Evolutionary conservation across 169 alveolate species (phyloP).

Genomic region (Plasmodium vinckei): DNA sequence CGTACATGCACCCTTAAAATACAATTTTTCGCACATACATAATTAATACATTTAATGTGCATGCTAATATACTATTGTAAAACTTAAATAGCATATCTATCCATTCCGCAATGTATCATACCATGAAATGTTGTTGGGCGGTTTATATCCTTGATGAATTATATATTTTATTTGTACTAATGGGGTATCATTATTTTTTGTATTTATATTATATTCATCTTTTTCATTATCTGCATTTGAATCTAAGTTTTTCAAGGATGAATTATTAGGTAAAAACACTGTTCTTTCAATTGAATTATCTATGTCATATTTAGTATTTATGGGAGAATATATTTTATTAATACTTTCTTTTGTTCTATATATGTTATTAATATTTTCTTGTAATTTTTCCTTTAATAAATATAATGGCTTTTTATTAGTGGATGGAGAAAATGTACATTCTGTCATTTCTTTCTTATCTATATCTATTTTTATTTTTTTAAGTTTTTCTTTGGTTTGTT

Average conservation of each 20-base stretch:
- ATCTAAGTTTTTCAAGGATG: neutral
- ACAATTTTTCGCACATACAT: too few relatives aligned
- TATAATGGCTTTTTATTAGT: constrained; percentile 25
- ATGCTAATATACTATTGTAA: too few relatives aligned
- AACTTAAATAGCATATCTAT: too few relatives aligned
- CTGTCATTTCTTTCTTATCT: constrained; percentile 65
- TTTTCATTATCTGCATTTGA: neutral
- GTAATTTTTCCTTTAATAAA: constrained; percentile 40
- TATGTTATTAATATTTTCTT: constrained; percentile 5
- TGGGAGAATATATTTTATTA: constrained; percentile 4
- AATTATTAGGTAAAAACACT: constrained; percentile 22
- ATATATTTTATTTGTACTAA: constrained; percentile 47
- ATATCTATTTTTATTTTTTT: constrained; percentile 24
- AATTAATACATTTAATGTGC: too few relatives aligned
- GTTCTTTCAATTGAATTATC: constrained; percentile 72
- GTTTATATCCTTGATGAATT: constrained; percentile 58
- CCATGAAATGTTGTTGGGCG: constrained; percentile 58
- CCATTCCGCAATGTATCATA: constrained; percentile 43
- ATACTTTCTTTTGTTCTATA: neutral
- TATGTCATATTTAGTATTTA: constrained; percentile 63
- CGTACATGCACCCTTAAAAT: too few relatives aligned
- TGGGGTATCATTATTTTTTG: neutral
- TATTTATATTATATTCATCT: neutral
- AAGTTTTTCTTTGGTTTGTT: constrained; percentile 45
- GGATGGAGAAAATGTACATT: constrained; percentile 65